Evolutionary conservation across 2,329 filamentous ascomycete genomes (phyloP).

Genomic region (Fusarium avenaceum): DNA sequence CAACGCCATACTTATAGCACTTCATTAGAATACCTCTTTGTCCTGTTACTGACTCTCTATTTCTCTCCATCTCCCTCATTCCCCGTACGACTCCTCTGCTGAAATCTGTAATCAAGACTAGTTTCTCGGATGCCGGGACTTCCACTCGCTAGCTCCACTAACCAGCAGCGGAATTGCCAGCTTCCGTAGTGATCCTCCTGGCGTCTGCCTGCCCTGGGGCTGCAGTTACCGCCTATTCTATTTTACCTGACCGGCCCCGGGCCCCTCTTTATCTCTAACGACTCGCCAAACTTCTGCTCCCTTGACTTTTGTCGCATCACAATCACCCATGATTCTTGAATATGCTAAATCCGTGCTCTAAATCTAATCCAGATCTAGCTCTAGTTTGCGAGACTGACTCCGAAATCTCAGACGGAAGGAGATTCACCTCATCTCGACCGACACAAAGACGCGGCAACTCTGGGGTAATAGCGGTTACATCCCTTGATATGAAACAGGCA

Average conservation of each 20-base stretch:
- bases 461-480: slow-evolving; percentile 29
- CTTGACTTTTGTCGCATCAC: slow-evolving; percentile 1
- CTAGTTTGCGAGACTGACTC: not conserved
- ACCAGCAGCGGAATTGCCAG: slow-evolving; percentile 41
- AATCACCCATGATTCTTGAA: slow-evolving; percentile 4
- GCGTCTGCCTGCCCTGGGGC: too few relatives aligned
- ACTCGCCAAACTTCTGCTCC: not conserved
- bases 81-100: too few relatives aligned
- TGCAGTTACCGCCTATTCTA: not conserved
- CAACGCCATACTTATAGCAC: not conserved
- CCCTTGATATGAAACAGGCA: slow-evolving; percentile 6
- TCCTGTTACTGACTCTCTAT: not conserved
- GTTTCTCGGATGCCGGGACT: slow-evolving; percentile 42
- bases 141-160: slow-evolving; percentile 45
- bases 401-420: slow-evolving; percentile 17
- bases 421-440: not conserved
- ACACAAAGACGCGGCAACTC: slow-evolving; percentile 24
- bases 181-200: slow-evolving; percentile 33
- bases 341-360: not conserved
- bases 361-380: not conserved
- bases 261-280: slow-evolving; percentile 15
- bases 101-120: not conserved
- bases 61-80: too few relatives aligned
- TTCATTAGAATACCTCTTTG: too few relatives aligned
- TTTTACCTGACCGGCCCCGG: not conserved